Conservation (phyloP, 345 rosid species). For the Rhizophora mangle region DNA sequence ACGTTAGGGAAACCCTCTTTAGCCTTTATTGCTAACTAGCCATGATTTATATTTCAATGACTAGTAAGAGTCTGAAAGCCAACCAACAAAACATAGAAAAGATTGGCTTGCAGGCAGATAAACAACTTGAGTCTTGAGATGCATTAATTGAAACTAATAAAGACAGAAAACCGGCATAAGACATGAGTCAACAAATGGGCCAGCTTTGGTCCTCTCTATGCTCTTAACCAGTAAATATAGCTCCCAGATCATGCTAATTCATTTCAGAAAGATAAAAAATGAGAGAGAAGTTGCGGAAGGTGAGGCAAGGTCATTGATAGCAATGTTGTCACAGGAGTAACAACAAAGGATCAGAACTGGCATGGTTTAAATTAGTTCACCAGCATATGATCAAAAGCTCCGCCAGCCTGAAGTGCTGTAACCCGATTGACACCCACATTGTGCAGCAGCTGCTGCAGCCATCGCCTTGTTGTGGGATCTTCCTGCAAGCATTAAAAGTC, state of each 20-base stretch:
- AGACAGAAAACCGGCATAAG: too few species aligned
- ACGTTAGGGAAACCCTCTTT: too few species aligned
- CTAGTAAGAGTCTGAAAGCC: too few species aligned
- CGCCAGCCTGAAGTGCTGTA: slow-evolving; percentile 60
- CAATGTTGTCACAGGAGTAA: not conserved
- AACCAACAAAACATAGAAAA: too few species aligned
- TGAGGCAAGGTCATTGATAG: not conserved
- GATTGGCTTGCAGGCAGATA: too few species aligned
- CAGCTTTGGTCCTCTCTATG: not conserved
- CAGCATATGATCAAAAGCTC: slow-evolving; percentile 78
- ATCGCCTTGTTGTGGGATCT: slow-evolving; percentile 84
- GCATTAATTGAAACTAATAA: too few species aligned
- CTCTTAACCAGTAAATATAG: not conserved
- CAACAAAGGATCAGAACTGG: not conserved
- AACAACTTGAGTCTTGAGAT: too few species aligned
- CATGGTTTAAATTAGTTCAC: slow-evolving; percentile 34
- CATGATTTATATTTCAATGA: too few species aligned
- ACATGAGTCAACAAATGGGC: not conserved
- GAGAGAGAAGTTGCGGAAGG: not conserved
- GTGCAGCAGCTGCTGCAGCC: slow-evolving; percentile 91
- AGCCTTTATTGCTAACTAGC: too few species aligned
- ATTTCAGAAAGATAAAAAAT: not conserved
- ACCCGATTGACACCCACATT: slow-evolving; percentile 68
- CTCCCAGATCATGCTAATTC: not conserved
- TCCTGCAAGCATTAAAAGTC: slow-evolving; percentile 45